Conservation (phyloP, 352 stramenopile genomes). For the Pythium folliculosum region DNA sequence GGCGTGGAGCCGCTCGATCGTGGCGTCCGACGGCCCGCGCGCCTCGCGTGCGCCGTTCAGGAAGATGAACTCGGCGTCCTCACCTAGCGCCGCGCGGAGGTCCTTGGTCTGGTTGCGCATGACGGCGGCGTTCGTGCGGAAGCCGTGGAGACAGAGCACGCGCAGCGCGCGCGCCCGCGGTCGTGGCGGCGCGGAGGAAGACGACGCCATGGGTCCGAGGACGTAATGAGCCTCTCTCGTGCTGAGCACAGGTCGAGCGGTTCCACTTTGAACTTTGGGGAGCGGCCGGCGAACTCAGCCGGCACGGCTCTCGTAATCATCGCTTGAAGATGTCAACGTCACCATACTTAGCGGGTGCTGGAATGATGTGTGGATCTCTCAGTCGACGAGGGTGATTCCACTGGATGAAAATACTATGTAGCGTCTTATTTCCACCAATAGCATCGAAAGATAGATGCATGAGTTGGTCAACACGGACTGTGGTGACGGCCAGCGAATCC, state of each 20-base stretch:
- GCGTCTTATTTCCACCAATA: neutral
- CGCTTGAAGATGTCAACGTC: conserved; percentile 5
- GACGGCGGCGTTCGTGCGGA: conserved; percentile 51
- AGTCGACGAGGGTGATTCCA: neutral
- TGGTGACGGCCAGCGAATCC: too few relatives aligned
- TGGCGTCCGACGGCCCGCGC: conserved; percentile 41
- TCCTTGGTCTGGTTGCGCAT: conserved; percentile 56
- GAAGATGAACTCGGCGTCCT: conserved; percentile 58
- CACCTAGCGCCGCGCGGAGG: conserved; percentile 42
- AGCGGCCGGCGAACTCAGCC: neutral
- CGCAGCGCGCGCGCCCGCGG: conserved; percentile 28
- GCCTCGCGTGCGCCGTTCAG: conserved; percentile 54
- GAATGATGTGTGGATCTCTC: neutral
- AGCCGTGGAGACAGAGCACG: conserved; percentile 67
- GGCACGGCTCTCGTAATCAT: conserved; percentile 3
- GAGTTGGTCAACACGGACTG: too few relatives aligned
- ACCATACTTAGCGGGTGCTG: neutral
- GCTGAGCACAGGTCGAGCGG: neutral
- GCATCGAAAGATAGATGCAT: neutral
- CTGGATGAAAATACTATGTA: neutral
- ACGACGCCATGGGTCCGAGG: neutral
- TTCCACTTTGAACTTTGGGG: neutral
- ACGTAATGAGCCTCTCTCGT: neutral
- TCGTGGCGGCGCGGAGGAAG: neutral
- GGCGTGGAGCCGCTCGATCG: conserved; percentile 48